Conservation (phyloP, 768 basidiomycete genomes). For the Pulveroboletus frians region DNA sequence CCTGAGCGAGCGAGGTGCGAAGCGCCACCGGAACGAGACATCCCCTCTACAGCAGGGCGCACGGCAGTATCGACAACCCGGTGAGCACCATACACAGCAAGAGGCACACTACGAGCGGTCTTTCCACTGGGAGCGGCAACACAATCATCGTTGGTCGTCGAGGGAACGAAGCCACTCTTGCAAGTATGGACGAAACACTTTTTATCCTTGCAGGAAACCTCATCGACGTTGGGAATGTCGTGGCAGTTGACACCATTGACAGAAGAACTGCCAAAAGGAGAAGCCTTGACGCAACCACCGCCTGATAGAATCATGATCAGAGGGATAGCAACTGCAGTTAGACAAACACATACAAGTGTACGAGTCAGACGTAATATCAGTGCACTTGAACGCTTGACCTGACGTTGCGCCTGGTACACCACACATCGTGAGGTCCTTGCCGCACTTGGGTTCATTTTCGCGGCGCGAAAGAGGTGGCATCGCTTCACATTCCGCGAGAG, state of each 20-base stretch:
- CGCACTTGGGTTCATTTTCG: constrained; percentile 19
- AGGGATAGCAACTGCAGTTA: background rate
- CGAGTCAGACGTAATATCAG: constrained; percentile 23
- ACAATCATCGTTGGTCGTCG: constrained; percentile 12
- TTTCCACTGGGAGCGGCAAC: background rate
- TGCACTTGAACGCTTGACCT: constrained; percentile 28
- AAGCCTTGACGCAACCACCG: constrained; percentile 31
- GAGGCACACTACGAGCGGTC: background rate
- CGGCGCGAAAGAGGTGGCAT: constrained; percentile 16
- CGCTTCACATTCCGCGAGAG: constrained; percentile 16
- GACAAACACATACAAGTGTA: constrained; percentile 28
- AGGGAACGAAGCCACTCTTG: constrained; percentile 15
- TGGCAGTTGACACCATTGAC: constrained; percentile 30
- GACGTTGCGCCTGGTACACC: constrained; percentile 15
- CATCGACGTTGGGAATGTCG: constrained; percentile 24
- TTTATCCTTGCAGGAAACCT: constrained; percentile 26
- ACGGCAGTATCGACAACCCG: background rate
- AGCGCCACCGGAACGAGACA: background rate
- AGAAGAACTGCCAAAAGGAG: constrained; percentile 15
- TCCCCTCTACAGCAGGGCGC: background rate
- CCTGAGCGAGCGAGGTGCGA: background rate
- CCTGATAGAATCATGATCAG: constrained; percentile 16
- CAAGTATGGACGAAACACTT: constrained; percentile 28
- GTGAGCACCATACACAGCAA: background rate
- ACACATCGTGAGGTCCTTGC: constrained; percentile 22